Evolutionary conservation across 768 basidiomycete species (phyloP), one percentile per base, ranked within the genome.

Genomic region (Holtermanniella nyarrowii): DNA sequence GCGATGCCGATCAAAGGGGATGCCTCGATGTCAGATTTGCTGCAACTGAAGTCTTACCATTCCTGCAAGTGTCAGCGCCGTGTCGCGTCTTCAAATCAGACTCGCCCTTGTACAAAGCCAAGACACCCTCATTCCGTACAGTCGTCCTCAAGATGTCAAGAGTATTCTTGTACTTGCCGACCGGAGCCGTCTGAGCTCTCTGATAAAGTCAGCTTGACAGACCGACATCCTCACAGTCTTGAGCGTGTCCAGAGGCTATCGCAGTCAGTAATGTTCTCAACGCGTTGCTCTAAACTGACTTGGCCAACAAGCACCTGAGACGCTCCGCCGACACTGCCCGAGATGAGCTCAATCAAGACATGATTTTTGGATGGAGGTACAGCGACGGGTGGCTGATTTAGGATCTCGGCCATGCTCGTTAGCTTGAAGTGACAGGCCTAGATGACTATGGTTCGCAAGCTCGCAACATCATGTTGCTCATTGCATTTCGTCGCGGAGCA

Each of bases 271-370:
- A 7, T 10, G 20, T 26, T 7, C 31, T 7, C 31, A 37, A 37
- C 31, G 13, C 43, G 26, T 21, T 3, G n/a, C 24, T 3, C 26
- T 21, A 37, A 5, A 63, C 73, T 47, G 48, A 89, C 89, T 59
- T 93, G 91, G 2, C 91, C 89, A n/a, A 90, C 85, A 11, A 96
- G 75, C 12, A 97, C 91, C 62, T 97, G 93, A 0, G 87, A 83
- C 1, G 89, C 89, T n/a, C 93, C 93, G 21, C 73, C 91, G 5
- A 88, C 78, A 68, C 85, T 87, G 4, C 91, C 91, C 0, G 90
- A 85, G 21, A 91, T 71, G 24, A 96, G 79, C 60, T 73, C 70
- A 52, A 71, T 69, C 42, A 68, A 65, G 46, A 70, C 42, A 22
- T 62, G 57, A 48, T 67, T 67, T 24, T 59, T 59, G 4, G 56